Percentiles rank a stretch among this genome's conserved stretches.
phyloP scores from a whole-genome alignment of 139 green algal genomes.

The Pseudopediastrum boryanum region DNA sequence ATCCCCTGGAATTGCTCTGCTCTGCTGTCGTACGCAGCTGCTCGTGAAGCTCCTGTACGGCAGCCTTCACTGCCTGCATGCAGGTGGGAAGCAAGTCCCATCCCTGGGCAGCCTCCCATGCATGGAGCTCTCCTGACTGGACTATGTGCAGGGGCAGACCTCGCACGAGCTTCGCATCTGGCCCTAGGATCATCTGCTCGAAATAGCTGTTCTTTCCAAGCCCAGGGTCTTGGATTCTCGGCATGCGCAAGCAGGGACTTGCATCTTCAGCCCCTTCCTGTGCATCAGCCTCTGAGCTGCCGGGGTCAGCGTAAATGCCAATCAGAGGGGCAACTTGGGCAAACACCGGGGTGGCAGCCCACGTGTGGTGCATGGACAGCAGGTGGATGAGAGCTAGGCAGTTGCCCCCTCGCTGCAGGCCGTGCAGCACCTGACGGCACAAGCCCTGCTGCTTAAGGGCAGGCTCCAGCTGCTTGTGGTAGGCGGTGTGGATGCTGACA shows the following conservation, averaged over 20 bases:
- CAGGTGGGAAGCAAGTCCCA: conserved; percentile 16
- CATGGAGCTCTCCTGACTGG: conserved; percentile 24
- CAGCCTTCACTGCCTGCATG: background rate
- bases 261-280: background rate
- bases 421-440: background rate
- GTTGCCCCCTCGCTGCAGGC: conserved; percentile 35
- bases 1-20: background rate
- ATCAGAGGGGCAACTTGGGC: background rate
- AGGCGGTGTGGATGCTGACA: conserved; percentile 3
- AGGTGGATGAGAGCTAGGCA: conserved; percentile 31
- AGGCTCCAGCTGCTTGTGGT: conserved; percentile 10
- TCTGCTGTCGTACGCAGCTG: conserved; percentile 1
- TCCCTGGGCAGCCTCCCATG: conserved; percentile 8
- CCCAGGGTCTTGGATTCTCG: background rate
- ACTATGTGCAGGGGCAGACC: conserved; percentile 21
- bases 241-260: background rate
- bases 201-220: conserved; percentile 13
- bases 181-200: conserved; percentile 32
- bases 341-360: conserved; percentile 18
- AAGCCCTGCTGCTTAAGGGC: background rate
- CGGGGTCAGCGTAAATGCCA: background rate
- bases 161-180: conserved; percentile 20
- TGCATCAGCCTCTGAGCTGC: background rate
- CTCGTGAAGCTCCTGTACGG: conserved; percentile 7
- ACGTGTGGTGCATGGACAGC: conserved; percentile 24